Evolutionary conservation across 2,329 filamentous ascomycete species (phyloP), one percentile per base, ranked within the genome.

Genomic region (Microsporum ferrugineum): DNA sequence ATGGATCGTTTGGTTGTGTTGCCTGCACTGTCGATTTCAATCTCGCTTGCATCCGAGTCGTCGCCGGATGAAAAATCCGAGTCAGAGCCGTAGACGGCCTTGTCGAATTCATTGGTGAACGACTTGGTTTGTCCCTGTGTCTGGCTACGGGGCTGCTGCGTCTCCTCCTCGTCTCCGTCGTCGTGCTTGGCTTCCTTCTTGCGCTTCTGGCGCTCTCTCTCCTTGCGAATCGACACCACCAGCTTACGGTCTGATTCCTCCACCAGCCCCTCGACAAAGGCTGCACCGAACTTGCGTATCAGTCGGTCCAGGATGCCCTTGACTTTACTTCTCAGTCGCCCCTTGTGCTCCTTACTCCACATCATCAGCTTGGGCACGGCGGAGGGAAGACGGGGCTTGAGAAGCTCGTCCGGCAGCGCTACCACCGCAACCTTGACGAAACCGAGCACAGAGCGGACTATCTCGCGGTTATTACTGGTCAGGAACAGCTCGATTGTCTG

Each of bases 281-380:
- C 87, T 53, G 88, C 88, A 56, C 94, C 91, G 70, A 96, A 97
- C 61, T 92, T 85, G 56, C 92, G 85, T 27, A 97, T 88, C 82
- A 96, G 90, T 59, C 94, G 85, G 77, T 99, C 94, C 14, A 99
- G 78, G 65, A 99, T 97, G 71, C 96, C 91, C 84, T 96, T 97
- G 67, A 99, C 91, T 79, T 97, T 99, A 57, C 89, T 87, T 70
- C 92, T 90, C 78, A 99, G 94, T 72, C 95, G 91, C 10, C 91
- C 91, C 78, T 97, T 97, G 79, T 99, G 95, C 75, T 99, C 94
- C 74, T 96, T 90, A 71, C 88, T 91, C 92, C 94, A 99, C 47
- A 91, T 85, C 80, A 97, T 89, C 23, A 97, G 80, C 73, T 95
- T 95, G 2, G 91, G 89, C 1, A 99, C 83, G 56, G 99, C 80